Conservation (phyloP, 2,329 filamentous ascomycete genomes). For the Camillea tinctor region DNA sequence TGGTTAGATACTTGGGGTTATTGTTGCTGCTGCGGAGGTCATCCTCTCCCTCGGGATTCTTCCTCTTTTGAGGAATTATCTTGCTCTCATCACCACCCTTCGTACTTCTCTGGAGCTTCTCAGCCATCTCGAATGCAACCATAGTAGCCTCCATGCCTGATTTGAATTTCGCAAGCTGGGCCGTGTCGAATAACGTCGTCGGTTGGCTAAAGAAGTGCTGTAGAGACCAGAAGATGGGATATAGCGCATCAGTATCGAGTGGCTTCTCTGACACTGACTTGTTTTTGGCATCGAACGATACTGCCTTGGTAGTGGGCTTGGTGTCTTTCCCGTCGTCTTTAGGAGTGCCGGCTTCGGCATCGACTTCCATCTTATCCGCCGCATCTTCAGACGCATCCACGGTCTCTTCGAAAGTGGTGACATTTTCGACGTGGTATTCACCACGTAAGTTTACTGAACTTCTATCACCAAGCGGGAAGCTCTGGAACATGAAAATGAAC, state of each 20-base stretch:
- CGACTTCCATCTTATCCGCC: constrained; percentile 65
- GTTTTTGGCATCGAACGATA: constrained; percentile 45
- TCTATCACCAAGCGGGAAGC: constrained; percentile 92
- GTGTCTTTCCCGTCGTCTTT: constrained; percentile 35
- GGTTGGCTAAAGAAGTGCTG: constrained; percentile 92
- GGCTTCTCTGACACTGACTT: constrained; percentile 43
- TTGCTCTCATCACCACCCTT: constrained; percentile 62
- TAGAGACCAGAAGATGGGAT: constrained; percentile 90
- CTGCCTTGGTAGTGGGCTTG: constrained; percentile 40
- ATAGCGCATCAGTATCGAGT: constrained; percentile 70
- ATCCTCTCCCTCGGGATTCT: constrained; percentile 58
- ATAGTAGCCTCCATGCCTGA: constrained; percentile 68
- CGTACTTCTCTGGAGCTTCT: constrained; percentile 47
- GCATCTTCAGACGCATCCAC: constrained; percentile 34
- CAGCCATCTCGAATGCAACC: constrained; percentile 52
- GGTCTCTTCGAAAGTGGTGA: constrained; percentile 75
- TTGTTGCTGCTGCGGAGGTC: constrained; percentile 71
- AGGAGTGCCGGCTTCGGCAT: constrained; percentile 43
- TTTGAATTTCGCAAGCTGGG: constrained; percentile 78
- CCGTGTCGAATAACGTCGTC: constrained; percentile 71
- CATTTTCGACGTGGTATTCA: constrained; percentile 94
- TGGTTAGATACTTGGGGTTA: constrained; percentile 99
- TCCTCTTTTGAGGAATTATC: constrained; percentile 65
- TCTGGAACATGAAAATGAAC: constrained; percentile 98
- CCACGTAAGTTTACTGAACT: constrained; percentile 96